phyloP scores from a whole-genome alignment of 2,329 filamentous ascomycete species.

The Setomelanomma holmii region DNA sequence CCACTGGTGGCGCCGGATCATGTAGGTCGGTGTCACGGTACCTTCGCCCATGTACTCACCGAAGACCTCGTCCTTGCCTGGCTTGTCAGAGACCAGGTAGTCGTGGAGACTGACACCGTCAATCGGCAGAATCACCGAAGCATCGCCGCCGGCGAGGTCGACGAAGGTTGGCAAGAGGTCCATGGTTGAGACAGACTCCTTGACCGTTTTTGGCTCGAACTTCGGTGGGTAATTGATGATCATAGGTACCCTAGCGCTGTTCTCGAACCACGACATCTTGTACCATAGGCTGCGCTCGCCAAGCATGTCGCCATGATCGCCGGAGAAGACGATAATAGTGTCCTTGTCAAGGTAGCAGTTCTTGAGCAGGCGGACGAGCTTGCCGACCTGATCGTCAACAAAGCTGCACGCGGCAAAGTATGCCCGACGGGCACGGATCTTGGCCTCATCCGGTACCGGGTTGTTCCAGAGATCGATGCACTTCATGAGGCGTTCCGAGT shows the following conservation, averaged over 20 bases:
- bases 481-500: constrained; percentile 85
- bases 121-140: constrained; percentile 76
- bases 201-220: constrained; percentile 77
- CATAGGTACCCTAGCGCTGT: constrained; percentile 86
- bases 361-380: constrained; percentile 77
- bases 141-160: constrained; percentile 76
- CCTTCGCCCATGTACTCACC: constrained; percentile 96
- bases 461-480: constrained; percentile 87
- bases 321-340: constrained; percentile 90
- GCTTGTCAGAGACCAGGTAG: constrained; percentile 49
- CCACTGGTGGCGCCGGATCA: constrained; percentile 89
- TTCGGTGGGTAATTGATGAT: constrained; percentile 80
- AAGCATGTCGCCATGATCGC: constrained; percentile 95
- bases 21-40: constrained; percentile 86
- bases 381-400: constrained; percentile 90
- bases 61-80: constrained; percentile 83
- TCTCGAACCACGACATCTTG: constrained; percentile 98
- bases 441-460: constrained; percentile 82
- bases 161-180: constrained; percentile 90
- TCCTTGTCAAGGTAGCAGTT: constrained; percentile 81
- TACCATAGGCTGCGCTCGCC: constrained; percentile 93
- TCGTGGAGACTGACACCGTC: constrained; percentile 76
- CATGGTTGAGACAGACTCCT: constrained; percentile 86
- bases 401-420: constrained; percentile 96
- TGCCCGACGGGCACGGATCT: constrained; percentile 82